Evolutionary conservation across 371 early-diverging fungal species (phyloP), one percentile per base, ranked within the genome.

Genomic region (Mucor circinelloides): DNA sequence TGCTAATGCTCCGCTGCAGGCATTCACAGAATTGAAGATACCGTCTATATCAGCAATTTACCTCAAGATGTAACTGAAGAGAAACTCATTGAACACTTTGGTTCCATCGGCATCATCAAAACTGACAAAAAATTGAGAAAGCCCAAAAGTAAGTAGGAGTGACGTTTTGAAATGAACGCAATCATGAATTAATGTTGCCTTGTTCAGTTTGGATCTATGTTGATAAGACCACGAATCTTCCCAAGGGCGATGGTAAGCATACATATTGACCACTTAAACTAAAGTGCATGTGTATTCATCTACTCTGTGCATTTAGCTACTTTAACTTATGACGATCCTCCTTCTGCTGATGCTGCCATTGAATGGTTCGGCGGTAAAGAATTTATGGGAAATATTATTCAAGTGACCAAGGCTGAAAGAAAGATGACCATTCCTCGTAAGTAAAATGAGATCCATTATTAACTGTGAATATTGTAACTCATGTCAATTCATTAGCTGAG

Each of bases 21-120:
- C 28, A 73, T 76, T 48, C 77, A 89, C 46, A 84, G 73, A 65
- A 82, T 79, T 54, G 77, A 82, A 7, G 92, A 91, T 58, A 90
- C 92, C 0, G 74, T 91, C 30, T 91, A 90, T 67, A 86, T 91
- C 64, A 85, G 82, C 32, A 87, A 87, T 40, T 71, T 87, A 17
- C 81, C 80, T 34, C 76, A 84, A 54, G 82, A 81, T 17, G 76
- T 81, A 21, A 85, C 90, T 6, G 92, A 89, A 68, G 81, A 82
- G n/a, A 84, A 84, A 36, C 74, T 91, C 23, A 83, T 80, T 32
- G 83, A 85, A 10, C 81, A 77, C 63, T 91, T 91, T 75, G 85
- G 86, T 12, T 80, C 86, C 23, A 88, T 91, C 69, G 92, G 92
- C n/a, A 79, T 88, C 27, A 86, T 91, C 67, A 91, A 90, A 78